Conservation (phyloP, 306 rosid species). For the Sphenostylis stenocarpa region DNA sequence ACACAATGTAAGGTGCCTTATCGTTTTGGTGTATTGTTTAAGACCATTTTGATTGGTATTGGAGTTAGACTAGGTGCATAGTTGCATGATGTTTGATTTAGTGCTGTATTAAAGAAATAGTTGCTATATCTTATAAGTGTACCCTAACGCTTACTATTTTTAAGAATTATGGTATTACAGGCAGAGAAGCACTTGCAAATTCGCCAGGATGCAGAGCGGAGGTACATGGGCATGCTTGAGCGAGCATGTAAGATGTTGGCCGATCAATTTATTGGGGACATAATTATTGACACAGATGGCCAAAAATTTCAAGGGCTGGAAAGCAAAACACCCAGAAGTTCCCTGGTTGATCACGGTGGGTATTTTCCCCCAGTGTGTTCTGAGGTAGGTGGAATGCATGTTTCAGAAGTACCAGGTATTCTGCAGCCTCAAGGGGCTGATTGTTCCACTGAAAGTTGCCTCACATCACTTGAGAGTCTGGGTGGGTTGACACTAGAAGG, state of each 20-base stretch:
- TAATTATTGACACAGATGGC: conserved; percentile 49
- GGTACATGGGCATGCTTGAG: conserved; percentile 92
- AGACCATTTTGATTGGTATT: conserved; percentile 7
- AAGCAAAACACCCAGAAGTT: conserved; percentile 47
- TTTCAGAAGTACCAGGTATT: conserved; percentile 53
- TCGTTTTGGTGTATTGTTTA: conserved; percentile 19
- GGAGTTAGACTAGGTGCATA: conserved; percentile 14
- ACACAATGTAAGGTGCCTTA: conserved; percentile 10
- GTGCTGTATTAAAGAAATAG: neutral
- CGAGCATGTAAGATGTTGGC: conserved; percentile 97
- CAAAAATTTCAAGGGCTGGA: conserved; percentile 60
- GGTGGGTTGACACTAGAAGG: conserved; percentile 75
- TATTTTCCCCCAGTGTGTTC: conserved; percentile 50
- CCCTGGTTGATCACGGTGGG: conserved; percentile 56
- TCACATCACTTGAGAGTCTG: conserved; percentile 79
- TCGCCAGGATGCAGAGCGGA: conserved; percentile 88
- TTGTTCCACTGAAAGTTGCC: conserved; percentile 85
- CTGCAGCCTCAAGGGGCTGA: conserved; percentile 68
- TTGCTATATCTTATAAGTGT: neutral
- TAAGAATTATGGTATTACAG: conserved; percentile 47
- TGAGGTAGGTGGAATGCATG: conserved; percentile 48
- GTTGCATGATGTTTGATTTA: neutral
- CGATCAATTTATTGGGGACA: conserved; percentile 70
- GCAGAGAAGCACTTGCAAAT: conserved; percentile 98
- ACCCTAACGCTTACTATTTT: conserved; percentile 33